These are phyloP conservation scores for Pichia membranifaciens DNA, from an alignment of 805 yeast genomes.

Conservation along the genomic window DNA sequence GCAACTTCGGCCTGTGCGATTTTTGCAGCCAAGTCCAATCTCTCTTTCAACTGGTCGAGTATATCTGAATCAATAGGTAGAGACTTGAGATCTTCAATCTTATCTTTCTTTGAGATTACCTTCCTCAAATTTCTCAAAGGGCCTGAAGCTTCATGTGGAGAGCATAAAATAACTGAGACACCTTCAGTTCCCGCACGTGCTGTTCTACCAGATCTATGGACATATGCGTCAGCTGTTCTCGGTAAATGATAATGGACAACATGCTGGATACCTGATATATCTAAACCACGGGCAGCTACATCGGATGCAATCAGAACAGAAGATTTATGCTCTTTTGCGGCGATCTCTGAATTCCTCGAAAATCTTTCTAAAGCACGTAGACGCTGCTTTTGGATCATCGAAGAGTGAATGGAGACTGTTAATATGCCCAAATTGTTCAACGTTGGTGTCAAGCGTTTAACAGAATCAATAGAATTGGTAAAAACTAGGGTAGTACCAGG, in stretches of 20 bases:
- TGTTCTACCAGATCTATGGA: slow-evolving; percentile 97
- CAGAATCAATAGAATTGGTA: slow-evolving; percentile 93
- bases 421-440: slow-evolving; percentile 65
- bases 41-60: slow-evolving; percentile 59
- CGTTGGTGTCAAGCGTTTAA: slow-evolving; percentile 74
- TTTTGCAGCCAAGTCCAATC: slow-evolving; percentile 64
- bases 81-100: slow-evolving; percentile 50
- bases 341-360: slow-evolving; percentile 37
- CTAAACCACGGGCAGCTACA: slow-evolving; percentile 97
- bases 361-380: slow-evolving; percentile 79
- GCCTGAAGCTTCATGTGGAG: slow-evolving; percentile 90
- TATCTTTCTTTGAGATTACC: slow-evolving; percentile 36
- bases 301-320: slow-evolving; percentile 87
- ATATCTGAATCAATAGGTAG: slow-evolving; percentile 75
- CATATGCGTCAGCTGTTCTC: slow-evolving; percentile 86
- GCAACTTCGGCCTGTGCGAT: slow-evolving; percentile 69
- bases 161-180: slow-evolving; percentile 88
- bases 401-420: slow-evolving; percentile 76
- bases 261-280: slow-evolving; percentile 84
- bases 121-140: slow-evolving; percentile 72
- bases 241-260: slow-evolving; percentile 96
- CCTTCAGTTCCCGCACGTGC: slow-evolving; percentile 94
- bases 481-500: slow-evolving; percentile 89
- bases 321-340: slow-evolving; percentile 38
- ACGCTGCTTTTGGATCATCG: slow-evolving; percentile 93